Evolutionary conservation across 1,284 basidiomycete genomes (phyloP), one percentile per base, ranked within the genome.

Genomic region (Leccinum solheimii): DNA sequence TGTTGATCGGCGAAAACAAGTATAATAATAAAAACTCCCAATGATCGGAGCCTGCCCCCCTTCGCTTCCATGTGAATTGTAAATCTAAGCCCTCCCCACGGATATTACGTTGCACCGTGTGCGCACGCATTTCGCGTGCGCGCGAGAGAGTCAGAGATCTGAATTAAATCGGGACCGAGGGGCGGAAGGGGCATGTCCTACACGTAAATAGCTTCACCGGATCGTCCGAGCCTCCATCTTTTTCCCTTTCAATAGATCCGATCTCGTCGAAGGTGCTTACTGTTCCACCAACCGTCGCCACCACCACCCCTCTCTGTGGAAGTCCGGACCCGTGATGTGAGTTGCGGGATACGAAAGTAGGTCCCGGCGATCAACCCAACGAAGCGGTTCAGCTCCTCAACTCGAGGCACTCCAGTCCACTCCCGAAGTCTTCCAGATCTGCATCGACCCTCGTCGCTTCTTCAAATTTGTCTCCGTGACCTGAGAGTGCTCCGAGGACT

Each of bases 401-500:
- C 32, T 45, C 57, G 19, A 48, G 23, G 27, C 19, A 4, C 14
- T 48, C 54, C 36, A 57, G 21, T 21, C 36, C 7, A 56, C 60
- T 34, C 36, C 51, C 59, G 34, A 57, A 55, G 30, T 55, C 54
- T 26, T 60, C 57, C 23, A 10, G 38, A 51, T 63, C 57, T 26
- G 10, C 16, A 16, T 49, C 55, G 14, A 40, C 59, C 34, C 16
- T 32, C 3, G 21, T n/a, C 30, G 53, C 54, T n/a, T 57, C 62
- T n/a, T 68, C 59, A 48, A 21, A 13, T 27, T 27, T 27, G 16
- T 16, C 36, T 43, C 23, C 55, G 7, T 51, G 5, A 10, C 48
- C 58, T 14, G 21, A 5, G 8, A 43, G 27, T 34, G 23, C 34
- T 60, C 53, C 60, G 34, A 58, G 51, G 57, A 49, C 54, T 21